phyloP scores from a whole-genome alignment of 2,329 filamentous ascomycete genomes.

The Macroventuria anomochaeta region DNA sequence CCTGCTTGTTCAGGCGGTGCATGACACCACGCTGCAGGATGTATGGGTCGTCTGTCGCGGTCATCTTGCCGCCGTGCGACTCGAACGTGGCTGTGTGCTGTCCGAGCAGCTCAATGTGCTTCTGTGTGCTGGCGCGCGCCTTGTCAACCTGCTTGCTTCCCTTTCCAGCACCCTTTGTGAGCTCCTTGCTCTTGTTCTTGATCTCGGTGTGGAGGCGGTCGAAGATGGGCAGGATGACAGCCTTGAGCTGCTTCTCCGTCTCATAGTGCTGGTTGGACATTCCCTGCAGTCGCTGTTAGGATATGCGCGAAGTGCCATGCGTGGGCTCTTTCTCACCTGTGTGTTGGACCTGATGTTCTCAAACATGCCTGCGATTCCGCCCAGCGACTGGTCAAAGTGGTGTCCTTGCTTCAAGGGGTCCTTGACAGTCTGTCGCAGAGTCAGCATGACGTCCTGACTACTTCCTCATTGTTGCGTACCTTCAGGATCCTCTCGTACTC shows the following conservation, averaged over 20 bases:
- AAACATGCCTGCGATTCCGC: slow-evolving; percentile 86
- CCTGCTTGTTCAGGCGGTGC: slow-evolving; percentile 86
- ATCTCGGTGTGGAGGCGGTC: slow-evolving; percentile 93
- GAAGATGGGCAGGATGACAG: slow-evolving; percentile 83
- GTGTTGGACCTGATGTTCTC: slow-evolving; percentile 95
- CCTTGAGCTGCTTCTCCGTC: slow-evolving; percentile 89
- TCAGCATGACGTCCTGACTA: slow-evolving; percentile 7
- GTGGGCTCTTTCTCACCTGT: slow-evolving; percentile 57
- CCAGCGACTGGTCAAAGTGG: slow-evolving; percentile 90
- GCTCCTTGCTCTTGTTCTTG: slow-evolving; percentile 94
- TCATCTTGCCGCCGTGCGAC: slow-evolving; percentile 73
- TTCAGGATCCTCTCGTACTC: slow-evolving; percentile 96
- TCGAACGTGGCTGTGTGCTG: slow-evolving; percentile 84
- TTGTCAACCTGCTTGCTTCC: slow-evolving; percentile 91
- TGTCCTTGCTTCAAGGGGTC: slow-evolving; percentile 86
- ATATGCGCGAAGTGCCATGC: background rate
- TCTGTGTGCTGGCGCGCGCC: slow-evolving; percentile 83
- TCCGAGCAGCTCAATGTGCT: slow-evolving; percentile 92
- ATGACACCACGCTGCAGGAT: slow-evolving; percentile 80
- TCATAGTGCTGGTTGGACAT: slow-evolving; percentile 88
- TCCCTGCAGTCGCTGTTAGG: slow-evolving; percentile 58
- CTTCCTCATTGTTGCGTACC: slow-evolving; percentile 51
- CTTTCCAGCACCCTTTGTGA: slow-evolving; percentile 80
- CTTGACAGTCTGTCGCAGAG: slow-evolving; percentile 73
- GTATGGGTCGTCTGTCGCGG: slow-evolving; percentile 83